These are phyloP conservation scores for Lodderomyces orthopsilosis DNA, from an alignment of 1,139 yeast species.

Conservation along the genomic window DNA sequence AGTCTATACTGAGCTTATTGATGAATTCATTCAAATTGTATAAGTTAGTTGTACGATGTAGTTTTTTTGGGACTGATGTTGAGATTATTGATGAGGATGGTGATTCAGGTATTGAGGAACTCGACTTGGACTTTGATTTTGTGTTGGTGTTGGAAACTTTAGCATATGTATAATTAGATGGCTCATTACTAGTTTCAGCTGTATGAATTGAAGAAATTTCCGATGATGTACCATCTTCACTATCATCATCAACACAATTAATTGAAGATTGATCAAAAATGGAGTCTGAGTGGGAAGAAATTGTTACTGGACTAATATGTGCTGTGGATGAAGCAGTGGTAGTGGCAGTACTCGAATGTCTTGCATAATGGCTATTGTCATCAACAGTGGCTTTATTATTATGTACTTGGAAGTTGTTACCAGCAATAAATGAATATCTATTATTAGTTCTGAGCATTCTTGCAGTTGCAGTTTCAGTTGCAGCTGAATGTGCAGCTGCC, in stretches of 20 bases:
- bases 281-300: slow-evolving; percentile 16
- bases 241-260: slow-evolving; percentile 19
- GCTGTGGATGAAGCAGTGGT: background rate
- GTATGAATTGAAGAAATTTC: slow-evolving; percentile 6
- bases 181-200: background rate
- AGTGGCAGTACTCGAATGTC: background rate
- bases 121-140: background rate
- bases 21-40: slow-evolving; percentile 24
- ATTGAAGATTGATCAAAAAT: slow-evolving; percentile 23
- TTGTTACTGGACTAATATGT: slow-evolving; percentile 8
- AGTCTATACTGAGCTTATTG: slow-evolving; percentile 16
- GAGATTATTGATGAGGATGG: slow-evolving; percentile 2
- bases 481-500: slow-evolving; percentile 8
- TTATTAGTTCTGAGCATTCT: slow-evolving; percentile 4
- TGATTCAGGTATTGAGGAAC: background rate
- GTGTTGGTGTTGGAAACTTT: background rate
- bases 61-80: slow-evolving; percentile 9
- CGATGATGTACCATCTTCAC: slow-evolving; percentile 5
- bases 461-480: slow-evolving; percentile 7
- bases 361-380: background rate
- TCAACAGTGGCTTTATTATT: background rate
- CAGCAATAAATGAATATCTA: background rate
- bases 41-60: slow-evolving; percentile 25
- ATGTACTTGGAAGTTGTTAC: background rate
- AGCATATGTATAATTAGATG: slow-evolving; percentile 2